Evolutionary conservation across 345 rosid genomes (phyloP).

Genomic region (Chamaenerion angustifolium): DNA sequence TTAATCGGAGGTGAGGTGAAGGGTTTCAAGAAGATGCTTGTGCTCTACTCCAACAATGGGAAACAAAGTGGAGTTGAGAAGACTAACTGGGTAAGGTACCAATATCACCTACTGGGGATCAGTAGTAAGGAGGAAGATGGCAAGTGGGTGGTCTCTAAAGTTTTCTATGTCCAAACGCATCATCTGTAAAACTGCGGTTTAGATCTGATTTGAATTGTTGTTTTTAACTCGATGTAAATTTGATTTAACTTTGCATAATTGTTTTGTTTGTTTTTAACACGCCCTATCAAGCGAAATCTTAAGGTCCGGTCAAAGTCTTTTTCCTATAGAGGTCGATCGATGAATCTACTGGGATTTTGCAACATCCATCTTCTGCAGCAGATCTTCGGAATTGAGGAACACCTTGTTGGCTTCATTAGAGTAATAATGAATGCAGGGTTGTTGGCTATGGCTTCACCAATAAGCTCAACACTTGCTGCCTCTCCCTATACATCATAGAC

Average conservation of each 20-base stretch:
- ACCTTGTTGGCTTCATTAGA: no score
- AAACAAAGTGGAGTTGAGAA: slow-evolving; percentile 85
- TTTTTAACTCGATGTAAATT: no score
- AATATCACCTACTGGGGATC: slow-evolving; percentile 66
- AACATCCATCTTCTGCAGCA: slow-evolving; percentile 7
- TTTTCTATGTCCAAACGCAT: slow-evolving; percentile 80
- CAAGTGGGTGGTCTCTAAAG: slow-evolving; percentile 84
- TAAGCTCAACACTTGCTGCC: slow-evolving; percentile 77
- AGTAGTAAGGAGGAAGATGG: slow-evolving; percentile 91
- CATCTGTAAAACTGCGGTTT: slow-evolving; percentile 38
- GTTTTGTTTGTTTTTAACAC: no score
- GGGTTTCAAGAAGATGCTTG: slow-evolving; percentile 89
- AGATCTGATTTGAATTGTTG: no score
- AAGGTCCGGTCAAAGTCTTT: no score
- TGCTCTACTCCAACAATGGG: slow-evolving; percentile 91
- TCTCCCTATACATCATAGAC: slow-evolving; percentile 40
- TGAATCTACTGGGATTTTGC: no score
- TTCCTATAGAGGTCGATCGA: no score
- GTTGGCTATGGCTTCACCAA: slow-evolving; percentile 80
- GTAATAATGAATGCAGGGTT: slow-evolving; percentile 80
- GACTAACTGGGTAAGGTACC: slow-evolving; percentile 98
- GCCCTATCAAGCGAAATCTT: no score
- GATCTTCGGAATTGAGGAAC: slow-evolving; percentile 53
- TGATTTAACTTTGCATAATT: no score
- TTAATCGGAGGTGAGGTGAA: slow-evolving; percentile 36